Base-by-base conservation (phyloP, 345 rosid species). In the Eucalyptus regnans region DNA sequence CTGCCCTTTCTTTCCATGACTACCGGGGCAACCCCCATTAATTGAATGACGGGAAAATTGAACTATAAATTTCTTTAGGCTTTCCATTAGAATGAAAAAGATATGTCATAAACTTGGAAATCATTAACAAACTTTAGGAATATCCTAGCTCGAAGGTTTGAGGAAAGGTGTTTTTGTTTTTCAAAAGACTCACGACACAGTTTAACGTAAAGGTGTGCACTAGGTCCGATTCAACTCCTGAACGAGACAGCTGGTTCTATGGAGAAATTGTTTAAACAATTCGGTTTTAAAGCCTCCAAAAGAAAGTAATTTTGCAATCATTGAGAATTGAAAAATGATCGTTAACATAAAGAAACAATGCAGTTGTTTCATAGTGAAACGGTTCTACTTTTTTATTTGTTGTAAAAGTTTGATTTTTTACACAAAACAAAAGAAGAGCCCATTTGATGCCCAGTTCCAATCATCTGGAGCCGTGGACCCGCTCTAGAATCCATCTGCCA, bases 141-240 rank as follows among this genome's bases (percentile, higher is more conserved):
- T 41, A 18, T 76, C 48, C 27, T 41, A 6, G 4, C 48, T 23
- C 1, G 3, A 76, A 7, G 2, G 48, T 10, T 20, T 3, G 29
- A 10, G 29, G 41, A 41, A 18, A 41, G 0, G 29, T 41, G 48
- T 3, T 11, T 20, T 37, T 71, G 11, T 68, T 15, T 17, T 18
- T 52, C 58, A 68, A 41, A 11, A 9, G 29, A 16, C 27, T 76
- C 9, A 12, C 1, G 83, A 6, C 27, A 9, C 4, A 1, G 0
- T 68, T 17, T 12, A 6, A 20, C 41, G 16, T 20, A 41, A 12
- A 44, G 0, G 8, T 7, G 27, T 20, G 48, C 83, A 20, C 0
- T 20, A 20, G 0, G 2, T 41, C 8, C 0, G 5, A 5, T 41
- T 41, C 3, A 20, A 41, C 27, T 5, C 23, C 0, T 12, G 1